Base-by-base conservation (phyloP, 2,329 filamentous ascomycete species). In the Canariomyces notabilis region DNA sequence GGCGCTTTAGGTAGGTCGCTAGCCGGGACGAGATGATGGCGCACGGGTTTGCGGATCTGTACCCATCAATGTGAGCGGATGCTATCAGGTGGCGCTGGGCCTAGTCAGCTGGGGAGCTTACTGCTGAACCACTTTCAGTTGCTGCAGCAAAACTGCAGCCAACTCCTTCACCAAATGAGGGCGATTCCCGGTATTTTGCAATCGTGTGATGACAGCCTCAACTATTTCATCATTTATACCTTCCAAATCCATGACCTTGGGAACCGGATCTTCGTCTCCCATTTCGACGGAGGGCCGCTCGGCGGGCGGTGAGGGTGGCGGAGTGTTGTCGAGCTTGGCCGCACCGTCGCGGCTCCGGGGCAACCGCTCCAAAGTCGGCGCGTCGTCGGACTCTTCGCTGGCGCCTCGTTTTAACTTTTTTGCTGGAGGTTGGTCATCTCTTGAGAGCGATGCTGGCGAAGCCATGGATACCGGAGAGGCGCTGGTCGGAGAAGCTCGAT, bases 151-250 rank as follows among this genome's bases (percentile, higher is more conserved):
- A 42, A 94, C 79, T 12, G 82, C 79, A 43, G 90, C 89, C 37
- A 98, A 78, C 68, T 97, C 91, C 69, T 95, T 96, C 53, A 97
- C 89, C 22, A 97, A 75, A 67, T 96, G 91, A 46, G 93, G 93
- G 45, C 90, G 79, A 68, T 98, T 98, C 51, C 83, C 86, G 1
- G 90, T 94, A 64, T 85, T 85, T 66, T 95, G 84, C 46, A 98
- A 74, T 68, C 95, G 89, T 57, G 87, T 71, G 60, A 97, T 88
- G 39, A 94, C 89, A 14, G 82, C 89, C 63, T 94, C 85, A 42
- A 98, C 91, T 58, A 98, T 95, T 61, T 95, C 89, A 66, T 98
- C 93, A 63, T 90, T 89, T 67, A 97, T 90, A 32, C 82, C 80
- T 55, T 89, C 83, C 42, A 89, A 78, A 64, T 94, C 86, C 61